These are phyloP conservation scores for Alternaria infectoria DNA, from an alignment of 2,329 filamentous ascomycete genomes.

Conservation along the genomic window DNA sequence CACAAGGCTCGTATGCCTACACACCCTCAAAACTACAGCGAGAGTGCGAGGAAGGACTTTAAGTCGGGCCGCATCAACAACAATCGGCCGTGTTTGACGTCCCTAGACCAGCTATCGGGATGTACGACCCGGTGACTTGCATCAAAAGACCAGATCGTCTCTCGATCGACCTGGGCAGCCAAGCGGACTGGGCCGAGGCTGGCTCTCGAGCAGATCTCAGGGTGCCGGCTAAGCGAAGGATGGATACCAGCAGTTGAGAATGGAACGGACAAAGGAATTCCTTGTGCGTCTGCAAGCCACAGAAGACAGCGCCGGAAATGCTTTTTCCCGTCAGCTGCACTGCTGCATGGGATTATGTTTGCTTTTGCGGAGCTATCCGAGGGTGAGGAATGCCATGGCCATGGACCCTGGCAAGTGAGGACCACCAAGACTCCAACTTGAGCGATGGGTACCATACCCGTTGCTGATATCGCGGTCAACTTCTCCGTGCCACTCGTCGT, in stretches of 20 bases:
- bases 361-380: neutral
- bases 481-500: neutral
- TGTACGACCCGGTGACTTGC: neutral
- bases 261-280: neutral
- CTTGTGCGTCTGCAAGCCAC: neutral
- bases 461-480: neutral
- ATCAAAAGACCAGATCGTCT: neutral
- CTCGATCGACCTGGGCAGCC: neutral
- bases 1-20: slow-evolving; percentile 63
- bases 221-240: neutral
- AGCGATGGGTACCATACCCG: neutral
- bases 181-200: neutral
- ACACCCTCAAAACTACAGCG: slow-evolving; percentile 41
- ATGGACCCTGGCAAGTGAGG: neutral
- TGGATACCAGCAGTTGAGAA: neutral
- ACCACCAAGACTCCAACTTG: neutral
- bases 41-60: neutral
- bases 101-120: neutral
- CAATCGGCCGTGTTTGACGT: neutral
- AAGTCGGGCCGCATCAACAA: neutral
- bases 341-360: neutral
- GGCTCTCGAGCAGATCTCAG: neutral
- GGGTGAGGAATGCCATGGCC: neutral
- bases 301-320: neutral
- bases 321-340: neutral